Percentiles rank a stretch among this genome's conserved stretches.
Evolutionary conservation across 257 asterid species (phyloP).

Genomic region (Catharanthus roseus): DNA sequence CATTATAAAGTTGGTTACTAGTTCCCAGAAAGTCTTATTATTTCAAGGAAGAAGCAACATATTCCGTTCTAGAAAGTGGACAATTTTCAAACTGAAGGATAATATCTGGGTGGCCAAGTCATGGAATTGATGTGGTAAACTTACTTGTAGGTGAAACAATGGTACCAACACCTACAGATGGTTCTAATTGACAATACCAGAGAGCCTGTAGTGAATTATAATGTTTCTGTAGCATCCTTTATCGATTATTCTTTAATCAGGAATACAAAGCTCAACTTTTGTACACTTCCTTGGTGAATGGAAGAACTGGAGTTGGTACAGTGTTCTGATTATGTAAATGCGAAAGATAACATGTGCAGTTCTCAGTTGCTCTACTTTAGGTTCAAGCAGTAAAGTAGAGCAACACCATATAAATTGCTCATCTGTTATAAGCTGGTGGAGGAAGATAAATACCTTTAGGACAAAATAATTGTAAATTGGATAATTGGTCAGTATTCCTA

Average conservation of each 20-base stretch:
- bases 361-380: not conserved
- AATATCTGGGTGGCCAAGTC: not conserved
- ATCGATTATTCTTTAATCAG: not conserved
- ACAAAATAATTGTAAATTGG: too few relatives aligned
- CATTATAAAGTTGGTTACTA: not conserved
- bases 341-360: not conserved
- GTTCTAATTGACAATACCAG: not conserved
- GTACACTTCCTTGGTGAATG: not conserved
- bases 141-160: not conserved
- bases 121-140: not conserved
- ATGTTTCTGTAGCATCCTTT: not conserved
- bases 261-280: not conserved
- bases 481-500: too few relatives aligned
- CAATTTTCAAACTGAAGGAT: conserved; percentile 1
- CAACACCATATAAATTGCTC: not conserved
- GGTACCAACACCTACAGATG: not conserved
- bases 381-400: not conserved
- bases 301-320: not conserved
- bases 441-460: too few relatives aligned
- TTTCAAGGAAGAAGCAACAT: too few relatives aligned
- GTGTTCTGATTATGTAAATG: not conserved
- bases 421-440: not conserved
- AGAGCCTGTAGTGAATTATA: not conserved
- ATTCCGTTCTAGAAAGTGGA: not conserved
- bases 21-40: not conserved